Base-by-base conservation (phyloP, 257 asterid genomes). In the Plectranthus barbatus region DNA sequence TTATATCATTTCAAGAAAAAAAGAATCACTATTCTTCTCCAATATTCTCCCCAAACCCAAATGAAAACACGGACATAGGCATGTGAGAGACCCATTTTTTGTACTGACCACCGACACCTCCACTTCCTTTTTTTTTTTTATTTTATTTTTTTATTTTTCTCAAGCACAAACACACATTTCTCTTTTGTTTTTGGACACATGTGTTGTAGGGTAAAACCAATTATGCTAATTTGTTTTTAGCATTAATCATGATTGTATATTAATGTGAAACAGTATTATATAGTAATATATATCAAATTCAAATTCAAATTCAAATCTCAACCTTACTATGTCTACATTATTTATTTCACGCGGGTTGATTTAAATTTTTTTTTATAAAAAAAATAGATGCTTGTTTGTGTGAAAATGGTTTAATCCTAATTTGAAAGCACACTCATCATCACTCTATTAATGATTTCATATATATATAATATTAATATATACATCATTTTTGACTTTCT, bases 51-150 rank as follows among this genome's bases (percentile, higher is more conserved):
- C 56, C 20, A 65, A 57, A 51, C 47, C 34, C 36, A 29, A 47
- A 59, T 56, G 31, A 31, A 52, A 68, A 74, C 2, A 50, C 69
- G 50, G 69, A 74, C 79, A 64, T 44, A 45, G 70, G 47, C 80
- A 70, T 75, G 80, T 70, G 76, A 42, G 36, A 36, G n/a, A 18
- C 36, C 48, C 21, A 15, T 2, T 14, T n/a, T 53, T 49, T 58
- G 50, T 29, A 72, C 37, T 60, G 36, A 61, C 69, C 74, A 67
- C 79, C 74, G 75, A 76, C 78, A 63, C 81, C 55, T 15, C 60
- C 58, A n/a, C 48, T 23, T 4, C 6, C 15, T 48, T 3, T 26
- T 9, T 18, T 6, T 31, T 50, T 17, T 17, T 26, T 0, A 6
- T 11, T 62, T 34, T 23, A 8, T 37, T 13, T 9, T 36, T 31